phyloP scores from a whole-genome alignment of 371 early-diverging fungal species.

The Mortierella sp. region DNA sequence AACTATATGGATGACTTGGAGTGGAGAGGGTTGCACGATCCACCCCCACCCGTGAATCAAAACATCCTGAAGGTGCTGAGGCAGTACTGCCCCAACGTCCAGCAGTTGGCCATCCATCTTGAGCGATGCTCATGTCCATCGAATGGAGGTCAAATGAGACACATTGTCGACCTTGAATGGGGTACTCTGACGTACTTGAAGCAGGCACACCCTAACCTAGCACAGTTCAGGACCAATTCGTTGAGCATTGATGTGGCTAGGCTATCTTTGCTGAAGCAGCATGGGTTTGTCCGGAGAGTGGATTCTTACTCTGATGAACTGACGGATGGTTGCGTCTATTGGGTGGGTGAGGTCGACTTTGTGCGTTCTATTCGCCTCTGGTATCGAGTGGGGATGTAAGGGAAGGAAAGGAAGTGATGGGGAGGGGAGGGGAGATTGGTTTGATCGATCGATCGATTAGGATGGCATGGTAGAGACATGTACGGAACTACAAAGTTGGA shows the following conservation, averaged over 20 bases:
- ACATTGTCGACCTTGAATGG: neutral
- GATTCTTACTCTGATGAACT: neutral
- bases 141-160: neutral
- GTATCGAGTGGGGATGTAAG: neutral
- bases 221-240: conserved; percentile 10
- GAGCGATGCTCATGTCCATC: neutral
- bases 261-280: neutral
- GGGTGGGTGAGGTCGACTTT: conserved; percentile 10
- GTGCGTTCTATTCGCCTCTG: neutral
- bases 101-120: neutral
- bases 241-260: neutral
- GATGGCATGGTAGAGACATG: too few species aligned
- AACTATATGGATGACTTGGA: too few species aligned
- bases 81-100: conserved; percentile 3
- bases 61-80: neutral
- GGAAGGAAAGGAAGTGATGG: too few species aligned
- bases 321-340: conserved; percentile 10
- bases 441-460: too few species aligned
- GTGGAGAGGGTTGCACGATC: too few species aligned
- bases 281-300: conserved; percentile 9
- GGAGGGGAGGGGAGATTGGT: too few species aligned
- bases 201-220: conserved; percentile 1
- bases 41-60: neutral
- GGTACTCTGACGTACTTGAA: conserved; percentile 1
- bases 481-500: too few species aligned